These are phyloP conservation scores for Phytophthora citricola DNA, from an alignment of 352 stramenopile species.

Conservation along the genomic window DNA sequence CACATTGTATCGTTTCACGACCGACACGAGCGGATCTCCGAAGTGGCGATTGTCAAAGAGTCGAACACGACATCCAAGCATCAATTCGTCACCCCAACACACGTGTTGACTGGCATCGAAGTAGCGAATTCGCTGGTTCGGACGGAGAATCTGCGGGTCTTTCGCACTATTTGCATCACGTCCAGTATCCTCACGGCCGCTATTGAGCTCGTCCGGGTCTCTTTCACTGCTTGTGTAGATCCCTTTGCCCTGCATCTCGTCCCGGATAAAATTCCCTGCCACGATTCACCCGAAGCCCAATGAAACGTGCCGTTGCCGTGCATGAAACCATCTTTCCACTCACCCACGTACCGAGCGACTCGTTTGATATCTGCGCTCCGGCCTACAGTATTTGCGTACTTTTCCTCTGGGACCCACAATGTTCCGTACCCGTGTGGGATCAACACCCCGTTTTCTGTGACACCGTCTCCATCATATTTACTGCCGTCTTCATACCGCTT, in stretches of 20 bases:
- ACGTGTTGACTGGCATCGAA: slow-evolving; percentile 68
- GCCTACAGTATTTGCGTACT: slow-evolving; percentile 21
- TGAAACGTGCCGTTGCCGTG: slow-evolving; percentile 65
- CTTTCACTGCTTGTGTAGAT: slow-evolving; percentile 46
- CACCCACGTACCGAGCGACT: slow-evolving; percentile 50
- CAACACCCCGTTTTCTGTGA: slow-evolving; percentile 45
- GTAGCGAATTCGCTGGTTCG: slow-evolving; percentile 52
- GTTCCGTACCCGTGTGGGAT: slow-evolving; percentile 67
- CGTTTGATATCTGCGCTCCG: slow-evolving; percentile 51
- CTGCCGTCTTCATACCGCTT: slow-evolving; percentile 68
- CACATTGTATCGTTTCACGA: slow-evolving; percentile 45
- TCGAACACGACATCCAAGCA: slow-evolving; percentile 49
- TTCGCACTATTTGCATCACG: slow-evolving; percentile 26
- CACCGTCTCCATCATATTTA: slow-evolving; percentile 75
- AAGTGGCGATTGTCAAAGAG: slow-evolving; percentile 57
- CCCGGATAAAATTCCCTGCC: slow-evolving; percentile 61
- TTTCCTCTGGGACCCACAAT: slow-evolving; percentile 58
- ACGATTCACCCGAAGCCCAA: slow-evolving; percentile 63
- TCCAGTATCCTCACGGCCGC: slow-evolving; percentile 13
- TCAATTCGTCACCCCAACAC: slow-evolving; percentile 75
- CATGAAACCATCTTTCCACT: slow-evolving; percentile 68
- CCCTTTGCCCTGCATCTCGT: slow-evolving; percentile 71
- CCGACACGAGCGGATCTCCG: slow-evolving; percentile 42
- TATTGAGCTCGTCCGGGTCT: slow-evolving; percentile 17
- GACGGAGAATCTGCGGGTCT: slow-evolving; percentile 18